Base-by-base conservation (phyloP, 805 yeast species). In the Yarrowia deformans region DNA sequence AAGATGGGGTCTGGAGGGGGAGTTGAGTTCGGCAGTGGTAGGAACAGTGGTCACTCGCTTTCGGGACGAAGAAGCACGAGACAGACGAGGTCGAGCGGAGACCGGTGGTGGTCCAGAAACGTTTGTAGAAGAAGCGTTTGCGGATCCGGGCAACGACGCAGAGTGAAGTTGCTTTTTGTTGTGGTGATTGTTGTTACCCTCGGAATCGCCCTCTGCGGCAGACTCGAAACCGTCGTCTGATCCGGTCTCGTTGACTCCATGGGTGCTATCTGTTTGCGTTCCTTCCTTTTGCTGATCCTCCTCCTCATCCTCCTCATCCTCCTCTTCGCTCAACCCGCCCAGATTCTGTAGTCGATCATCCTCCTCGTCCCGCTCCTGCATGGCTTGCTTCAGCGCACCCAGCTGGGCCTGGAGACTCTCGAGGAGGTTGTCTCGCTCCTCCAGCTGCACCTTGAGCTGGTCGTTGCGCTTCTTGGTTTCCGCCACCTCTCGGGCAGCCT, bases 381-480 rank as follows among this genome's bases (percentile, higher is more conserved):
- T 80, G 70, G 88, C 89, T 39, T 79, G 81, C 71, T 86, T 85
- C 29, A 93, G 81, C 68, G 87, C 90, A 37, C 79, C 82, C 70
- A 93, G 79, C 80, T 93, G 97, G 54, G 84, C 84, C 72, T 85
- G 87, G 70, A 91, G 79, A 69, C 86, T 83, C 34, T 84, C 89
- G 48, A 93, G 83, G 14, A 91, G 83, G 16, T 80, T 77, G 74
- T 91, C 92, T 75, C 88, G 88, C 76, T 92, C 97, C 45, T 82
- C 92, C 73, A 90, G 82, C 76, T 90, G 94, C 79, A 89, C 93
- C 76, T 90, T 82, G 73, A 91, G 80, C 75, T 86, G 87, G 80
- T 84, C 89, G 80, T 90, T 89, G n/a, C 87, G 86, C 63, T 85
- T 78, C 46, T 74, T 74, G 64, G 75, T 69, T 73, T 88, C 87